Evolutionary conservation across 768 basidiomycete genomes (phyloP).

Genomic region (Boletus patriciae): DNA sequence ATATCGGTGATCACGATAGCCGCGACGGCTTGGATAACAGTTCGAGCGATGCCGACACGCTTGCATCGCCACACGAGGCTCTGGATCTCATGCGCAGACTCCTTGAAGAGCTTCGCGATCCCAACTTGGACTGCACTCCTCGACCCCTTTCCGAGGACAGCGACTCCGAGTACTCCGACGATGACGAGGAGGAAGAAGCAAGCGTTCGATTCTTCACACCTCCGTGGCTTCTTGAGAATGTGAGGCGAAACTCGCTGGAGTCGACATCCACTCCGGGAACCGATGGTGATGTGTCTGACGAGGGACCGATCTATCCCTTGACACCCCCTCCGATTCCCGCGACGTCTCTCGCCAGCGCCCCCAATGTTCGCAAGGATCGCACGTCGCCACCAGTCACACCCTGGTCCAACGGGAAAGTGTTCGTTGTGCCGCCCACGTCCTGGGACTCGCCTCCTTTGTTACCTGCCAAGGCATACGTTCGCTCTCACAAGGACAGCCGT

Average conservation of each 20-base stretch:
- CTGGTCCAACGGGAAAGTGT: not conserved
- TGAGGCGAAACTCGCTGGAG: not conserved
- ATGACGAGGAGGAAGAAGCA: not conserved
- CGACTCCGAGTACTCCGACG: not conserved
- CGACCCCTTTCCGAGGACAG: slow-evolving; percentile 3
- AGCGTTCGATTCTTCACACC: not conserved
- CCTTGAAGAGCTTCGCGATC: slow-evolving; percentile 16
- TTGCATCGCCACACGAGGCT: not conserved
- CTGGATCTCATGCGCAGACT: slow-evolving; percentile 14
- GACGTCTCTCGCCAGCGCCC: not conserved
- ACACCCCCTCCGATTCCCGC: not conserved
- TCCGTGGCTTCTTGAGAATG: not conserved
- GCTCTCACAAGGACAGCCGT: slow-evolving; percentile 1
- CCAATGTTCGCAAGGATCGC: not conserved
- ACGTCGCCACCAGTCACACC: not conserved
- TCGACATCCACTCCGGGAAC: not conserved
- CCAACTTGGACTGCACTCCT: slow-evolving; percentile 7
- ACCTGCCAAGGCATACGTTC: slow-evolving; percentile 1
- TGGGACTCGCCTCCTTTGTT: not conserved
- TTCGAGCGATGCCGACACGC: not conserved
- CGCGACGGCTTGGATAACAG: not conserved
- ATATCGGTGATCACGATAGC: not conserved
- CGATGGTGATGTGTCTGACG: slow-evolving; percentile 1
- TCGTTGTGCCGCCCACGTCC: not conserved
- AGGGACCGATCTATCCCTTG: slow-evolving; percentile 4